phyloP scores from a whole-genome alignment of 1,284 basidiomycete species.

The Moesziomyces sp. region DNA sequence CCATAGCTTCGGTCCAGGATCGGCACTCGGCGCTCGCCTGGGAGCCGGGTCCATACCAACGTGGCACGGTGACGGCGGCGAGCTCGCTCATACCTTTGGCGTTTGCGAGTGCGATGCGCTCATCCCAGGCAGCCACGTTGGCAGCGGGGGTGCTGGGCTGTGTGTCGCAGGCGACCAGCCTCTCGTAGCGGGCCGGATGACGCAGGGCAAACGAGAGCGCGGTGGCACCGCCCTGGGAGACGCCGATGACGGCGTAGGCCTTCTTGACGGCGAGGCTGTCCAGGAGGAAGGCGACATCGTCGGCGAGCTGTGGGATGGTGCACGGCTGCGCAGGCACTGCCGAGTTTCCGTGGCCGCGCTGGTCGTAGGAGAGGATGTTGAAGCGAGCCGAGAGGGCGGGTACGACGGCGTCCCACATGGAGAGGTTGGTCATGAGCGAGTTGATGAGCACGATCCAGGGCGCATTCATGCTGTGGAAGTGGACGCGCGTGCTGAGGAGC shows the following conservation, averaged over 20 bases:
- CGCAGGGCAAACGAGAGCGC: constrained; percentile 68
- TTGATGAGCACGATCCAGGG: constrained; percentile 69
- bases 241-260: constrained; percentile 68
- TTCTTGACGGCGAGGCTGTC: constrained; percentile 63
- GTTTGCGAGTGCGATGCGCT: constrained; percentile 68
- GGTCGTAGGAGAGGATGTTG: constrained; percentile 70
- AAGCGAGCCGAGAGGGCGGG: constrained; percentile 65
- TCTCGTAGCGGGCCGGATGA: constrained; percentile 62
- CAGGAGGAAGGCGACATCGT: constrained; percentile 68
- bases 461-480: constrained; percentile 56
- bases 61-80: constrained; percentile 68
- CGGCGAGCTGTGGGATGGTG: constrained; percentile 68
- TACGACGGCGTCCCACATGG: constrained; percentile 69
- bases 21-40: constrained; percentile 51
- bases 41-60: constrained; percentile 68
- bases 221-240: constrained; percentile 70
- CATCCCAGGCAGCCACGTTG: constrained; percentile 69
- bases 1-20: constrained; percentile 54
- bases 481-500: constrained; percentile 51
- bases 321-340: constrained; percentile 65
- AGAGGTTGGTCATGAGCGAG: constrained; percentile 69
- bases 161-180: constrained; percentile 69
- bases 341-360: constrained; percentile 68
- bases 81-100: constrained; percentile 64
- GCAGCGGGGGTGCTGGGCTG: constrained; percentile 69